phyloP scores from a whole-genome alignment of 768 basidiomycete genomes.

The Rickenella mellea region DNA sequence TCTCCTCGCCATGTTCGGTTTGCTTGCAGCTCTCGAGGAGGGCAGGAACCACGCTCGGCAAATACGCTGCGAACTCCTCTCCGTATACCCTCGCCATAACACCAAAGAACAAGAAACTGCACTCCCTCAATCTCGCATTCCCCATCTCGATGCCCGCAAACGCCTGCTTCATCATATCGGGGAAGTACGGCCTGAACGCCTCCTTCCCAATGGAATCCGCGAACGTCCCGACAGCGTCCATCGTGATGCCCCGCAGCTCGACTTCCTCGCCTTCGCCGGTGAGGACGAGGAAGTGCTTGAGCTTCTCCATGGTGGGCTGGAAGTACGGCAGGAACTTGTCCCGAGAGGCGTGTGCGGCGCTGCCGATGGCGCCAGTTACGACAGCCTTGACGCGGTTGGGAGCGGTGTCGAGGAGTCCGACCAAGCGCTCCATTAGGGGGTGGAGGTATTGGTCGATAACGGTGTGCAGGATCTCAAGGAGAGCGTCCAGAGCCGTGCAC shows the following conservation, averaged over 20 bases:
- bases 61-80: constrained; percentile 85
- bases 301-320: constrained; percentile 77
- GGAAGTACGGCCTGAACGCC: constrained; percentile 89
- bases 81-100: constrained; percentile 97
- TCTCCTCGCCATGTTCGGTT: constrained; percentile 64
- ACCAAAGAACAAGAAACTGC: constrained; percentile 96
- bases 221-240: constrained; percentile 98
- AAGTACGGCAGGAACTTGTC: constrained; percentile 90
- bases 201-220: constrained; percentile 95
- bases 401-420: constrained; percentile 76
- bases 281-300: constrained; percentile 83
- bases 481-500: constrained; percentile 94
- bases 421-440: constrained; percentile 91
- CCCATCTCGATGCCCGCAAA: constrained; percentile 85
- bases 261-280: constrained; percentile 84
- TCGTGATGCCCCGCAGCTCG: constrained; percentile 92
- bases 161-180: constrained; percentile 92
- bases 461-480: constrained; percentile 90
- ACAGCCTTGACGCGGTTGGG: constrained; percentile 86
- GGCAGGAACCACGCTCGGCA: constrained; percentile 78
- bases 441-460: constrained; percentile 86
- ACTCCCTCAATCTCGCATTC: constrained; percentile 82
- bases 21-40: constrained; percentile 79
- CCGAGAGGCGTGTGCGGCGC: constrained; percentile 94
- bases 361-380: constrained; percentile 95